Conservation (phyloP, 2,329 filamentous ascomycete genomes). For the Pezicula carpinea region DNA sequence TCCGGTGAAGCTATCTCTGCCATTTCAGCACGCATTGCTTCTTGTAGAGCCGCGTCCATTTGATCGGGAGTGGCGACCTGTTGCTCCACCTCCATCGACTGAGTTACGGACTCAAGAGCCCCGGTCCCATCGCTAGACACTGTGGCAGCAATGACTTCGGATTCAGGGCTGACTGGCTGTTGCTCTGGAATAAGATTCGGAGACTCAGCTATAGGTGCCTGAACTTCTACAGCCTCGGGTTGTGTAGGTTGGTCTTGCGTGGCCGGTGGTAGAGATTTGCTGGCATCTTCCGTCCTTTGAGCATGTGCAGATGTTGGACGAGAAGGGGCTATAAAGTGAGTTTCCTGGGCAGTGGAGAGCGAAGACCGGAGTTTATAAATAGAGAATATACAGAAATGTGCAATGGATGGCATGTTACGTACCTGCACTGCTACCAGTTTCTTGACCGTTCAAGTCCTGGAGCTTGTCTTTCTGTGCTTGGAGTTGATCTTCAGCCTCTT, state of each 20-base stretch:
- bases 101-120: not conserved
- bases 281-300: not conserved
- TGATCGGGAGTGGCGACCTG: constrained; percentile 9
- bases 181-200: too few species aligned
- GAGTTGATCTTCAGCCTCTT: constrained; percentile 30
- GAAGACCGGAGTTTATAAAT: not conserved
- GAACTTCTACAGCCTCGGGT: not conserved
- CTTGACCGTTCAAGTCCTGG: constrained; percentile 21
- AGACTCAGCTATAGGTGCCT: too few species aligned
- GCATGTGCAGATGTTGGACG: constrained; percentile 1
- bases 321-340: constrained; percentile 17
- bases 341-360: constrained; percentile 1
- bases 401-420: constrained; percentile 8
- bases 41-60: constrained; percentile 23
- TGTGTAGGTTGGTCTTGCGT: not conserved
- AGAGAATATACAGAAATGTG: not conserved
- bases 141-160: too few species aligned
- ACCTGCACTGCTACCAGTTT: constrained; percentile 18
- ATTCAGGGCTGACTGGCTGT: too few species aligned
- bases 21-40: constrained; percentile 19
- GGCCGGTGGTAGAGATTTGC: not conserved
- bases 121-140: too few species aligned
- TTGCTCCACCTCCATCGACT: not conserved
- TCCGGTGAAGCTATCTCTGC: constrained; percentile 5
- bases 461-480: constrained; percentile 30